Percentiles rank a stretch among this genome's conserved stretches.
Evolutionary conservation across 805 yeast genomes (phyloP).

Genomic region (Diddensiella transvaalensis): DNA sequence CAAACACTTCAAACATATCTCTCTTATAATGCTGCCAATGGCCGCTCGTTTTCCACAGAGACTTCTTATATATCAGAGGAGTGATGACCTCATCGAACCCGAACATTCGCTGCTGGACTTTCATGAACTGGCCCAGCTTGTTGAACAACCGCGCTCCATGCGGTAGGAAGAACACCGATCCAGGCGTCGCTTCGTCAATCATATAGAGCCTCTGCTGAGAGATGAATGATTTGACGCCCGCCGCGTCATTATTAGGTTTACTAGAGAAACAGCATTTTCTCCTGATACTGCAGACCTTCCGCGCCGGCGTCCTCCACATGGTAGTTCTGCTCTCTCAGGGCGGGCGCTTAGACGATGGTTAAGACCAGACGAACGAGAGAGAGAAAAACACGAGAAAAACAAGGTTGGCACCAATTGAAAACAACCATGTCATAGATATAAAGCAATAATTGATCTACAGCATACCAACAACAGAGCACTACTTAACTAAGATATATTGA

Average conservation of each 20-base stretch:
- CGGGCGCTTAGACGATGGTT: too few species aligned
- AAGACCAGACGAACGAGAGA: too few species aligned
- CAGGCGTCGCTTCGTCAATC: constrained; percentile 82
- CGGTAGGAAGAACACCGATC: constrained; percentile 87
- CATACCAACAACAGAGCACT: too few species aligned
- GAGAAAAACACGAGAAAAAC: too few species aligned
- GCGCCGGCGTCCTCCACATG: too few species aligned
- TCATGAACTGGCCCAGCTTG: constrained; percentile 76
- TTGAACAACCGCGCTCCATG: constrained; percentile 88
- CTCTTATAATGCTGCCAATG: constrained; percentile 95
- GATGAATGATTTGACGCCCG: constrained; percentile 42
- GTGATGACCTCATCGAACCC: constrained; percentile 92
- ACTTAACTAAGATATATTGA: too few species aligned
- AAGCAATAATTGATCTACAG: too few species aligned
- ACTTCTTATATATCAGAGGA: constrained; percentile 79
- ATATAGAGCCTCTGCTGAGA: constrained; percentile 70
- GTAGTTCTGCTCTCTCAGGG: too few species aligned
- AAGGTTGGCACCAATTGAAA: too few species aligned
- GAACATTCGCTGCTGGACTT: constrained; percentile 69
- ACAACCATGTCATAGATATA: too few species aligned
- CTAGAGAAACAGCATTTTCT: too few species aligned
- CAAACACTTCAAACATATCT: constrained; percentile 88
- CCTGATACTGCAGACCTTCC: too few species aligned
- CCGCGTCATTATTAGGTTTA: constrained; percentile 4
- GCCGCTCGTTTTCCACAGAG: constrained; percentile 86